Base-by-base conservation (phyloP, 768 basidiomycete species). In the Erythrobasidium yunnanense region DNA sequence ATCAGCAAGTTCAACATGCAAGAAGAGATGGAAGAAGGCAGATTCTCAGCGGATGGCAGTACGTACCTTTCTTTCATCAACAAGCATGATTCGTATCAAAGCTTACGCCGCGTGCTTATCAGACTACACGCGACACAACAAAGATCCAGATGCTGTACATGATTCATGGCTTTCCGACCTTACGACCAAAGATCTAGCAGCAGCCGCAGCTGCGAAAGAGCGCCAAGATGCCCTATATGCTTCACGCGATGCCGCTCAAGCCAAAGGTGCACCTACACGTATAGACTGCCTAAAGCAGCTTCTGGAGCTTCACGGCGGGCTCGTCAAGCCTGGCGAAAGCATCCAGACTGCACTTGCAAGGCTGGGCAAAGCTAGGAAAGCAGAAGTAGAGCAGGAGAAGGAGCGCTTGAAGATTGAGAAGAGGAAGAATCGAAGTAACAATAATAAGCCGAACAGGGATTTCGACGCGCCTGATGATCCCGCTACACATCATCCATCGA, bases 11-110 rank as follows among this genome's bases (percentile, higher is more conserved):
- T 99, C 83, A 93, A 99, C 76, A 97, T 99, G 93, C 86, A 91
- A 69, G 87, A 89, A 72, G 95, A 99, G 81, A 92, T 97, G 87
- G 86, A 90, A 73, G 93, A 97, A 77, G 95, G 95, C 38, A 89
- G 90, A 74, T 96, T 99, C 79, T 85, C 88, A 3, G 87, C 87
- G 67, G 93, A 97, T 74, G 95, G 95, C 51, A 87, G 77, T 62
- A 27, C 5, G 58, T 49, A 23, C 45, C 58, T 32, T 4, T 50
- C 45, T 11, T 13, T 45, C 46, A 11, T 55, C 8, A 13, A 54
- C 27, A 29, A 4, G 11, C 8, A 23, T 62, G 11, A 4, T 20
- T 45, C 58, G 20, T 15, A 13, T 49, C 20, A 20, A 13, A 4
- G 27, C 35, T 23, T n/a, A 23, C 30, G 45, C 56, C 34, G 17